Base-by-base conservation (phyloP, 2,329 filamentous ascomycete genomes). In the Diplodia sapinea region DNA sequence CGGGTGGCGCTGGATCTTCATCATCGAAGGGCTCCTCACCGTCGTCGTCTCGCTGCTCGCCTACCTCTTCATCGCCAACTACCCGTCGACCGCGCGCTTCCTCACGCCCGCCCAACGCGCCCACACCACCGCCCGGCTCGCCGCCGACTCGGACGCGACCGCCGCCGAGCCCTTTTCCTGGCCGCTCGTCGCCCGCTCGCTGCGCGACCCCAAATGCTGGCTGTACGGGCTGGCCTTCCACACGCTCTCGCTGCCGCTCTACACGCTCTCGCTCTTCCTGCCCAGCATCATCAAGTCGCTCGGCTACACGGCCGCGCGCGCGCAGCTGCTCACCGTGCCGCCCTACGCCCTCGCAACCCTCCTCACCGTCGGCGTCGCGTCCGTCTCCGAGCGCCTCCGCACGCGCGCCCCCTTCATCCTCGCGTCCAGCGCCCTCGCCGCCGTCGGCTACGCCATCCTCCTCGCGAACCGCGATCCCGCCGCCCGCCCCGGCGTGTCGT, bases 181-280 rank as follows among this genome's bases (percentile, higher is more conserved):
- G 91, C 76, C 71, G 0, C 88, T 88, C 23, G 91, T 93, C 0
- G 67, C 77, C 29, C 81, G 86, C 20, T 90, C 91, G 0, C 76
- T 92, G 50, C 86, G 82, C 12, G 90, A 93, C 68, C 84, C 85
- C 1, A 91, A 89, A 73, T 88, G 88, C 73, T 92, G 88, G 88
- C 82, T 93, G 0, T 93, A 93, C 70, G 88, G 89, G 0, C 75
- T 91, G 0, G 86, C 84, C 0, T 92, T 91, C 72, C 90, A 93
- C 74, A 91, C 89, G 5, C 88, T 92, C 82, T 90, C 87, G 67
- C 77, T 93, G 8, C 78, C 78, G 0, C 67, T 79, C 1, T 79
- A 79, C 65, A 79, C 77, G 0, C 65, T 79, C 12, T 79, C 77
- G 17, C 71, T 79, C 2, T 79, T 79, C 52, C 56, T 79, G 71